A percentile compares a stretch with the other conserved stretches of the same genome.
phyloP scores from a whole-genome alignment of 2,329 filamentous ascomycete species.

The Phialocephala sp. region DNA sequence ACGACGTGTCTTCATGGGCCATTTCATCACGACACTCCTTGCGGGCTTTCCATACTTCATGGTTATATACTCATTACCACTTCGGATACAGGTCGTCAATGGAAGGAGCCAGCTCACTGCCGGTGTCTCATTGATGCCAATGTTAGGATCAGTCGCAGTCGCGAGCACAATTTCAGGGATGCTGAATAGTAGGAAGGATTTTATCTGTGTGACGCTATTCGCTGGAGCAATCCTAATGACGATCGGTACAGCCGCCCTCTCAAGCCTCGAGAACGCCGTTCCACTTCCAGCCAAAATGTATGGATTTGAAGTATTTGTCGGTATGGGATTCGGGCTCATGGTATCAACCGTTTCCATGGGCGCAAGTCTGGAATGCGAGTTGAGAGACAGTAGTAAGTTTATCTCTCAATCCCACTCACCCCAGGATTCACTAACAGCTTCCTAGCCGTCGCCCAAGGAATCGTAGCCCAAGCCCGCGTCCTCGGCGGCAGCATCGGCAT shows the following conservation, averaged over 20 bases:
- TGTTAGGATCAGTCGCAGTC: slow-evolving; percentile 61
- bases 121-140: slow-evolving; percentile 62
- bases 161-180: slow-evolving; percentile 62
- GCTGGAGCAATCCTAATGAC: slow-evolving; percentile 57
- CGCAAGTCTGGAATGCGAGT: slow-evolving; percentile 57
- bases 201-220: slow-evolving; percentile 58
- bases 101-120: slow-evolving; percentile 57
- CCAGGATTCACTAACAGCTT: not conserved
- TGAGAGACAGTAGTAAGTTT: slow-evolving; percentile 44
- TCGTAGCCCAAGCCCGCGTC: slow-evolving; percentile 64
- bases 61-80: slow-evolving; percentile 63
- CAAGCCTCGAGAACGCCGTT: slow-evolving; percentile 39
- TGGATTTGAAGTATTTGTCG: slow-evolving; percentile 61
- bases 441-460: slow-evolving; percentile 61
- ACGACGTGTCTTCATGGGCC: slow-evolving; percentile 29
- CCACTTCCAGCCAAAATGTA: slow-evolving; percentile 44
- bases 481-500: slow-evolving; percentile 65
- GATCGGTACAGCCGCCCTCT: slow-evolving; percentile 57
- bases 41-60: slow-evolving; percentile 63
- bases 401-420: not conserved
- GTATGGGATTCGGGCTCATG: slow-evolving; percentile 61
- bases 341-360: slow-evolving; percentile 50
- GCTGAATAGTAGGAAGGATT: slow-evolving; percentile 59
- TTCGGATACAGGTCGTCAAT: slow-evolving; percentile 65
- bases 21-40: slow-evolving; percentile 55